These are phyloP conservation scores for Cryptosporidium tyzzeri DNA, from an alignment of 169 alveolate genomes.

Conservation along the genomic window DNA sequence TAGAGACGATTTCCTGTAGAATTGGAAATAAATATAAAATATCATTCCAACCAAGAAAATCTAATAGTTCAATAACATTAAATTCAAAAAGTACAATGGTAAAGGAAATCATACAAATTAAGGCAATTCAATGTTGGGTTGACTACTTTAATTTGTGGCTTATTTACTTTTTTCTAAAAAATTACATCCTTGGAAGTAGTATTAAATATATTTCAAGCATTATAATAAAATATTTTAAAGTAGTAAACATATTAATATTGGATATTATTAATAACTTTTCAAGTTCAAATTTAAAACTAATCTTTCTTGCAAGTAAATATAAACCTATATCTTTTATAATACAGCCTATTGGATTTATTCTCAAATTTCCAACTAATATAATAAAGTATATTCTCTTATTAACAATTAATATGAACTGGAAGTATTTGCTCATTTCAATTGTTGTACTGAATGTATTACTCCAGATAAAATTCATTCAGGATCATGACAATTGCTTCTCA, in stretches of 20 bases:
- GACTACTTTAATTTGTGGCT: slow-evolving; percentile 61
- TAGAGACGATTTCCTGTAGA: slow-evolving; percentile 14
- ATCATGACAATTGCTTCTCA: slow-evolving; percentile 21
- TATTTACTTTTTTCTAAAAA: slow-evolving; percentile 23
- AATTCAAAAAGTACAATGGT: slow-evolving; percentile 23
- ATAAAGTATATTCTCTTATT: background rate
- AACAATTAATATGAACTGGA: slow-evolving; percentile 54
- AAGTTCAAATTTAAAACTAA: background rate
- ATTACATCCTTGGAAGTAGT: slow-evolving; percentile 33
- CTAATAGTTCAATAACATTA: background rate
- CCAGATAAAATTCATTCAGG: slow-evolving; percentile 18
- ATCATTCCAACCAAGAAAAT: background rate
- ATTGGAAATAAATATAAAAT: background rate
- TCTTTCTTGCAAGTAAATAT: background rate
- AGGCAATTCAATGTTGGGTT: slow-evolving; percentile 33
- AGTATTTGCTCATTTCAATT: slow-evolving; percentile 27
- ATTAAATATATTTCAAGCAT: slow-evolving; percentile 16
- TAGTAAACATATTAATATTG: slow-evolving; percentile 9
- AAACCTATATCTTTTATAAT: background rate
- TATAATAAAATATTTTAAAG: background rate
- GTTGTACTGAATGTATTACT: slow-evolving; percentile 32
- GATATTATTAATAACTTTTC: slow-evolving; percentile 2
- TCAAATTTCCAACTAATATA: slow-evolving; percentile 11
- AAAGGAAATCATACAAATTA: slow-evolving; percentile 7
- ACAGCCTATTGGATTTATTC: background rate